These are phyloP conservation scores for Talaromyces sp. DNA, from an alignment of 2,329 filamentous ascomycete species.

Conservation along the genomic window DNA sequence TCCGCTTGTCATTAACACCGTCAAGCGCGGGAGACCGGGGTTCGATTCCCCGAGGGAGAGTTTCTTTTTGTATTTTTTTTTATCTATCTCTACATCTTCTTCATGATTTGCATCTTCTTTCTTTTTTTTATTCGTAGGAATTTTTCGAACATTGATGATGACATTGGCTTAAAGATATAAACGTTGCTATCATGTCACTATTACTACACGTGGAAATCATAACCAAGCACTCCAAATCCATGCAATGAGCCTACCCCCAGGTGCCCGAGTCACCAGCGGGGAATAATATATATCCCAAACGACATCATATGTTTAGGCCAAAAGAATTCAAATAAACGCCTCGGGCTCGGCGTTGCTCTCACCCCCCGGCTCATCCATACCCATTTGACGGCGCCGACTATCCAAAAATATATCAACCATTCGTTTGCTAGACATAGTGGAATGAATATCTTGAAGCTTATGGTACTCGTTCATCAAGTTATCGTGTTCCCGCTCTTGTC, in stretches of 20 bases:
- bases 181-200: not conserved
- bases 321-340: conserved; percentile 32
- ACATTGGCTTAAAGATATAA: not conserved
- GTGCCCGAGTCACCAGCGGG: not conserved
- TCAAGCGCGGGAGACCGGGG: conserved; percentile 40
- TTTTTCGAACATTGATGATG: too few relatives aligned
- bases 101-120: too few relatives aligned
- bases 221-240: not conserved
- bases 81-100: not conserved
- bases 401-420: conserved; percentile 44
- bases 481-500: conserved; percentile 18
- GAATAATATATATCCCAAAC: conserved; percentile 4
- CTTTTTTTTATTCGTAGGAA: not conserved
- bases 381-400: conserved; percentile 34
- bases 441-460: conserved; percentile 25
- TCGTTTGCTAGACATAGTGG: conserved; percentile 36
- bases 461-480: conserved; percentile 21
- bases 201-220: not conserved
- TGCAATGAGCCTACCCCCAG: not conserved
- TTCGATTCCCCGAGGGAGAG: conserved; percentile 40
- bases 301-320: conserved; percentile 24
- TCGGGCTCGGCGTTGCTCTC: conserved; percentile 20
- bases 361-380: not conserved
- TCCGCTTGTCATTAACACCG: conserved; percentile 38
- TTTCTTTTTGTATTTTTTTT: conserved; percentile 15